Evolutionary conservation across 768 basidiomycete species (phyloP).

Genomic region (Trametopsis cervina): DNA sequence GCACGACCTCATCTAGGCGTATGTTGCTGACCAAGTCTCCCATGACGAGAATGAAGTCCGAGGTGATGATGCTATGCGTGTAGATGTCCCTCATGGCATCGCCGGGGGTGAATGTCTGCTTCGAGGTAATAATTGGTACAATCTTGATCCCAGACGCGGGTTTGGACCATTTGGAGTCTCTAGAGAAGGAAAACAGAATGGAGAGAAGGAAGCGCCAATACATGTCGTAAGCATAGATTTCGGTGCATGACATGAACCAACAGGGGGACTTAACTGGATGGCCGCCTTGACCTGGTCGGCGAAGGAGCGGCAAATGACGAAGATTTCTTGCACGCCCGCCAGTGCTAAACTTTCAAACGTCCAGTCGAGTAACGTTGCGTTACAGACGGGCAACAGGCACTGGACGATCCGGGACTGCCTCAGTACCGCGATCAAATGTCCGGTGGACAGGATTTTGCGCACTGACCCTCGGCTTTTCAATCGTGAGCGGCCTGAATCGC

Average conservation of each 20-base stretch:
- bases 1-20: slow-evolving; percentile 82
- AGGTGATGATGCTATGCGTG: slow-evolving; percentile 81
- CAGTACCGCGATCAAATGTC: background rate
- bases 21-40: slow-evolving; percentile 94
- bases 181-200: slow-evolving; percentile 22
- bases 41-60: slow-evolving; percentile 86
- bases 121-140: slow-evolving; percentile 77
- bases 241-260: slow-evolving; percentile 6
- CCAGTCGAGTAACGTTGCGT: slow-evolving; percentile 91
- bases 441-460: slow-evolving; percentile 1
- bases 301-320: slow-evolving; percentile 91
- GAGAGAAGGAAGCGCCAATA: background rate
- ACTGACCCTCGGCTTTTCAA: slow-evolving; percentile 78
- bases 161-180: slow-evolving; percentile 82
- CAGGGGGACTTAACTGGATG: slow-evolving; percentile 55
- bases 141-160: slow-evolving; percentile 76
- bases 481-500: slow-evolving; percentile 86
- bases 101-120: slow-evolving; percentile 81
- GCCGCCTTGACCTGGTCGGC: slow-evolving; percentile 79
- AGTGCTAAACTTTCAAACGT: slow-evolving; percentile 91
- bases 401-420: slow-evolving; percentile 23
- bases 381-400: slow-evolving; percentile 93
- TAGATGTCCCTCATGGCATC: slow-evolving; percentile 94
- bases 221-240: background rate
- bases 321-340: slow-evolving; percentile 95